Evolutionary conservation across 495 filamentous ascomycete species (phyloP).

Genomic region (Penicilliopsis zonata): DNA sequence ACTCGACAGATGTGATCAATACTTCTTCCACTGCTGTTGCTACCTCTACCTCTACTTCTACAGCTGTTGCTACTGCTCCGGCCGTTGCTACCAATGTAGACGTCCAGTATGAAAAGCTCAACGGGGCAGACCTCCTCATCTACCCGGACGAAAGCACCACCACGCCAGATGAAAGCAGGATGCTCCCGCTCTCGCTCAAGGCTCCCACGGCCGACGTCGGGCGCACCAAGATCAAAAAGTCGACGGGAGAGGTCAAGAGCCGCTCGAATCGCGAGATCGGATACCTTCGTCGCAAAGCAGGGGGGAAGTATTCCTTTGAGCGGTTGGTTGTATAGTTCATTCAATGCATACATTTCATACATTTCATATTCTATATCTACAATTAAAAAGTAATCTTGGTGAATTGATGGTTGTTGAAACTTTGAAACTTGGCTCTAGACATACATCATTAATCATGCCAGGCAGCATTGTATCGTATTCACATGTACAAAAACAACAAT

Average conservation of each 20-base stretch:
- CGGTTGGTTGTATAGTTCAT: constrained; percentile 45
- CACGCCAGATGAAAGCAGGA: constrained; percentile 24
- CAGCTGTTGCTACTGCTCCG: background rate
- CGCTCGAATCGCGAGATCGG: constrained; percentile 60
- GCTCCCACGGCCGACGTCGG: constrained; percentile 48
- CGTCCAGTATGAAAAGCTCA: constrained; percentile 28
- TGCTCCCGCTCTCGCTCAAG: constrained; percentile 62
- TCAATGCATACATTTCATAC: too few species aligned
- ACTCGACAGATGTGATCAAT: constrained; percentile 35
- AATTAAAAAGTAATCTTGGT: too few species aligned
- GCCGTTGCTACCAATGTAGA: constrained; percentile 10
- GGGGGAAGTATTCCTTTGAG: constrained; percentile 67
- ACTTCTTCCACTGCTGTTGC: background rate
- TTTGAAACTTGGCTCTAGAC: too few species aligned
- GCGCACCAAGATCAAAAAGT: constrained; percentile 27
- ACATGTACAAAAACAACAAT: constrained; percentile 1
- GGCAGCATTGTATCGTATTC: too few species aligned
- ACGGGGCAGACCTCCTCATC: constrained; percentile 30
- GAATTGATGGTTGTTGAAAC: too few species aligned
- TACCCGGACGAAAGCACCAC: constrained; percentile 25
- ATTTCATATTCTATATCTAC: too few species aligned
- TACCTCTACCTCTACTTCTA: background rate
- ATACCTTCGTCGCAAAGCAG: constrained; percentile 56
- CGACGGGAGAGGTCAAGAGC: constrained; percentile 43
- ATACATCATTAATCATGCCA: too few species aligned